Evolutionary conservation across 2,329 filamentous ascomycete genomes (phyloP), one percentile per base, ranked within the genome.

Genomic region (Elsinoe necatrix): DNA sequence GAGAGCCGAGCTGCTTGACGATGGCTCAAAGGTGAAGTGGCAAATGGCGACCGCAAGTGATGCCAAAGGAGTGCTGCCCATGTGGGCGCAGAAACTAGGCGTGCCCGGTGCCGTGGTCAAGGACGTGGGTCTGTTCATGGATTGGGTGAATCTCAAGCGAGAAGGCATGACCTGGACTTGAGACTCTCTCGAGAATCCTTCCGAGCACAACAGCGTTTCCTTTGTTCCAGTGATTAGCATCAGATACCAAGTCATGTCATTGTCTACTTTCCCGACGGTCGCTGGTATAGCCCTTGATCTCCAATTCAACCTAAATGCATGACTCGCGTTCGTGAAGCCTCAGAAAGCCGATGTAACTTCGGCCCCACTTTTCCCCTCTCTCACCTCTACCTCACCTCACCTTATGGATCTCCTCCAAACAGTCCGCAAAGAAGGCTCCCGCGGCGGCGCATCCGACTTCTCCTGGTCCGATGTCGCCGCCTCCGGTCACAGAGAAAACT

Each of bases 391-490:
- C 41, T 25, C 12, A 45, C 7, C 21, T 23, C 41, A 23, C 18
- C 27, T 43, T 51, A 96, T 98, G 93, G 93, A 98, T 79, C 81
- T 98, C 56, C 83, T 97, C 56, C 88, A 91, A 59, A 89, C 87
- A 41, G 86, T 98, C 60, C 89, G 91, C 67, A 97, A 98, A 74
- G 92, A 95, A 70, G 83, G 83, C 61, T 83, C 80, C 61, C 93
- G 93, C 63, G 93, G 93, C 67, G 93, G 93, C 59, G 80, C 79
- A 68, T 87, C 87, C 72, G 90, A 96, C 71, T 98, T 98, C 76
- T 91, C 85, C 73, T 97, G 93, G 93, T 87, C 92, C 62, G 90
- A 96, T 64, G 92, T 98, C 67, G 86, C 92, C 69, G 83, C 78
- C 62, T 95, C 90, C 51, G 75, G 80, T 20, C 91, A 95, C 67